A percentile compares a stretch with the other conserved stretches of the same genome.
phyloP scores from a whole-genome alignment of 2,329 filamentous ascomycete species.

The Chaetomium sp. region DNA sequence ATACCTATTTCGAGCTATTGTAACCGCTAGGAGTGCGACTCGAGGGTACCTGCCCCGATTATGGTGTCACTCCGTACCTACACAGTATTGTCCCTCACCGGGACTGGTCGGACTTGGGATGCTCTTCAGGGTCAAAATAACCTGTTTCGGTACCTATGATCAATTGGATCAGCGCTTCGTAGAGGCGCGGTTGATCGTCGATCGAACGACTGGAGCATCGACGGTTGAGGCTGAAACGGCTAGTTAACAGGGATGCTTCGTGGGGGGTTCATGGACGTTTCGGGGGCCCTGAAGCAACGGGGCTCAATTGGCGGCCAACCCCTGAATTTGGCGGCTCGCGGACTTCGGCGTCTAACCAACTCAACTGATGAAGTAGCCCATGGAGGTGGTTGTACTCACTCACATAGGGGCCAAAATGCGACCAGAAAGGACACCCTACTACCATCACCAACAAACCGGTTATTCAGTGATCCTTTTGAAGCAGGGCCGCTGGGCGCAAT shows the following conservation, averaged over 20 bases:
- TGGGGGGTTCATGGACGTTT: slow-evolving; percentile 13
- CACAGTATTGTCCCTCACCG: background rate
- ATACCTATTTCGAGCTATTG: slow-evolving; percentile 5
- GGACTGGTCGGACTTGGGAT: background rate
- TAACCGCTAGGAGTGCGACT: background rate
- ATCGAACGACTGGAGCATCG: slow-evolving; percentile 19
- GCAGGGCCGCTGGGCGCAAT: background rate
- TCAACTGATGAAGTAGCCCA: background rate
- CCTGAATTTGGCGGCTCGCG: slow-evolving; percentile 4
- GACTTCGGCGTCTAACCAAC: slow-evolving; percentile 15
- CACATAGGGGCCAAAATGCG: background rate
- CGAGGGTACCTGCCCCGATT: background rate
- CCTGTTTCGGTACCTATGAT: background rate
- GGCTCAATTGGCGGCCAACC: slow-evolving; percentile 24
- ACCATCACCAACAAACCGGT: background rate
- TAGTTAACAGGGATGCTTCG: background rate
- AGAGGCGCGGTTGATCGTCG: background rate
- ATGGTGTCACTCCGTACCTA: background rate
- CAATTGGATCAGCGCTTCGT: slow-evolving; percentile 1
- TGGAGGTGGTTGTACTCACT: background rate
- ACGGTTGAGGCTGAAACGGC: slow-evolving; percentile 30
- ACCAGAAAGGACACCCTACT: background rate
- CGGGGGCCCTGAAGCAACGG: slow-evolving; percentile 18
- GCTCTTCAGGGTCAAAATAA: slow-evolving; percentile 2
- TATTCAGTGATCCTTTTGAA: background rate